phyloP scores from a whole-genome alignment of 2,329 filamentous ascomycete species.

The Fusarium sacchari region DNA sequence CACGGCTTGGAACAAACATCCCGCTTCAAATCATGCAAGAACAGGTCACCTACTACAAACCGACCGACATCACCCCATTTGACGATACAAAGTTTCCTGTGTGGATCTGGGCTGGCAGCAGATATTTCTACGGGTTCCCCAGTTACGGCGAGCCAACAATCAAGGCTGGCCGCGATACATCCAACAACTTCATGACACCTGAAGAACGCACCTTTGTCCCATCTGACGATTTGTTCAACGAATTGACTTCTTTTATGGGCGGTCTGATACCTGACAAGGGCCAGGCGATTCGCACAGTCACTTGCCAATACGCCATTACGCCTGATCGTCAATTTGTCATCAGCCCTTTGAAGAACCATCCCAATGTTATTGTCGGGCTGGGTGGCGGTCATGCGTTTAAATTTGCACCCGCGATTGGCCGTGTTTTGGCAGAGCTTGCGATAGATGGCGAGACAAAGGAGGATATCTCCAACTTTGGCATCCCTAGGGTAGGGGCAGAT shows the following conservation, averaged over 20 bases:
- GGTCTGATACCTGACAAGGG: slow-evolving; percentile 19
- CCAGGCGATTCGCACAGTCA: slow-evolving; percentile 34
- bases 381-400: slow-evolving; percentile 41
- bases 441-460: slow-evolving; percentile 34
- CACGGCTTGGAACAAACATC: slow-evolving; percentile 17
- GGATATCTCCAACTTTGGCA: slow-evolving; percentile 18
- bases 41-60: slow-evolving; percentile 36
- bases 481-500: not conserved
- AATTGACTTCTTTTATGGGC: slow-evolving; percentile 14
- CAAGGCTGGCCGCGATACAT: slow-evolving; percentile 29
- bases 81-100: slow-evolving; percentile 24
- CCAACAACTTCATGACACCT: slow-evolving; percentile 25
- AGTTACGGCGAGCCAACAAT: slow-evolving; percentile 30
- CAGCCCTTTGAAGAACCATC: slow-evolving; percentile 25
- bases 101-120: slow-evolving; percentile 29
- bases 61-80: not conserved
- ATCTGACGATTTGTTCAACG: not conserved
- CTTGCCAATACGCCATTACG: slow-evolving; percentile 42
- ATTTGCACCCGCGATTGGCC: slow-evolving; percentile 41
- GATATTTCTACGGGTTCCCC: slow-evolving; percentile 24
- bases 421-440: slow-evolving; percentile 40
- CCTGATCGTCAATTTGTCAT: slow-evolving; percentile 41
- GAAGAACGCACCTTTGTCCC: slow-evolving; percentile 28
- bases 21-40: slow-evolving; percentile 36
- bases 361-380: slow-evolving; percentile 31